Evolutionary conservation across 768 basidiomycete genomes (phyloP), one percentile per base, ranked within the genome.

Genomic region (Phlebiopsis gigantea): DNA sequence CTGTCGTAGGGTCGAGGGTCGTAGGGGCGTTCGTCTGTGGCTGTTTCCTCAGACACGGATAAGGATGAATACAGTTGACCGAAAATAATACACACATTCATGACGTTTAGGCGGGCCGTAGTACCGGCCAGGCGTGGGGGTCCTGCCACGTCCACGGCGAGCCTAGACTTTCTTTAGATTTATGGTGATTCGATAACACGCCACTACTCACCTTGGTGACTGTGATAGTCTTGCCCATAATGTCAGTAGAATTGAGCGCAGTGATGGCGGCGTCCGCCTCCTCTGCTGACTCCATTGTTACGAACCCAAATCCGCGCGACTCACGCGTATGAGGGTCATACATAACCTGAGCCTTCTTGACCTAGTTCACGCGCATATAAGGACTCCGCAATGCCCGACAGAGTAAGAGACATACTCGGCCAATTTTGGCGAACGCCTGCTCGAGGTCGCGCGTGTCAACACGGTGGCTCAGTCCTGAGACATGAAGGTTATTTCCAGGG

Each of bases 91-190:
- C 25, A 31, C 63, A 86, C 87, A 70, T 59, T 87, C 85, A 57
- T 76, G 73, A 39, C 90, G 80, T 74, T 95, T 93, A 44, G 93
- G 91, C 46, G 93, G 92, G 0, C 93, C 95, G 60, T 90, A 92
- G 80, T 99, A 99, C 53, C 88, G 76, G 25, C 96, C 96, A 2
- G 96, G 96, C 5, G 96, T 99, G 2, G 96, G 90, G 12, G 93
- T 90, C 61, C 93, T 79, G 17, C 92, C 93, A 59, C 93, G 87
- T 55, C 88, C 93, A 62, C 92, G 87, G 50, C 92, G 88, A 61
- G 93, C 93, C 91, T 92, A 19, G 49, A 53, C 5, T 30, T 53
- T 46, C 14, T 30, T 56, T 17, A 30, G 17, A 21, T 21, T 5
- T 48, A 12, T 17, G 17, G 47, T 29, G 6, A 30, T 1, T 17